These are phyloP conservation scores for Camelina sativa DNA, from an alignment of 345 rosid species.

Conservation along the genomic window DNA sequence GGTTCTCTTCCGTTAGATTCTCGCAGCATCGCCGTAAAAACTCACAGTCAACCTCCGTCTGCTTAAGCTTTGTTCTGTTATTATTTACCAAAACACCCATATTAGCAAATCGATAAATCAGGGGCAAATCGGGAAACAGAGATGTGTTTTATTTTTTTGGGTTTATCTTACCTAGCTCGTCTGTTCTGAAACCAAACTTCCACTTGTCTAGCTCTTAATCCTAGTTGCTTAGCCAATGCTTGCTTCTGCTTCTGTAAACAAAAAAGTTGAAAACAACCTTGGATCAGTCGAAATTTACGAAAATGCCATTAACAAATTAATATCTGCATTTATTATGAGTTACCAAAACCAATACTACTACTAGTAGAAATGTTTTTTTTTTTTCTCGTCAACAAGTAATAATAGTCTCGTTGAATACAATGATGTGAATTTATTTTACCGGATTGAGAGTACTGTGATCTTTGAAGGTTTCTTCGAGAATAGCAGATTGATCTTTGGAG, in stretches of 20 bases:
- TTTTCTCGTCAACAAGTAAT: background rate
- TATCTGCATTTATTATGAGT: conserved; percentile 19
- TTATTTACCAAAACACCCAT: conserved; percentile 26
- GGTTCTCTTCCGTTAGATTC: conserved; percentile 94
- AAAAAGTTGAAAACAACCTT: background rate
- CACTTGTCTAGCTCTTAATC: conserved; percentile 86
- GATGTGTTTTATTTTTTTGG: background rate
- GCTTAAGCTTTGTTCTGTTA: conserved; percentile 94
- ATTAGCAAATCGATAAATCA: background rate
- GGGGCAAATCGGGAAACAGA: background rate
- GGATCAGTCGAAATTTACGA: conserved; percentile 4
- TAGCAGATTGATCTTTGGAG: conserved; percentile 91
- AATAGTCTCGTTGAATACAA: background rate
- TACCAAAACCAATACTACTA: background rate
- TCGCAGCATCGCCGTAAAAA: conserved; percentile 93
- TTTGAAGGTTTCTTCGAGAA: conserved; percentile 92
- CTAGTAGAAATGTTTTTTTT: background rate
- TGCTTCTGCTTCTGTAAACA: conserved; percentile 76
- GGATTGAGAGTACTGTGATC: conserved; percentile 97
- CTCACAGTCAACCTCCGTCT: conserved; percentile 98
- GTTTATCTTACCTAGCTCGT: conserved; percentile 74
- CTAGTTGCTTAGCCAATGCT: conserved; percentile 87
- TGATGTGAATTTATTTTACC: conserved; percentile 40
- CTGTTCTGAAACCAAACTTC: conserved; percentile 99
- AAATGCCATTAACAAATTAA: background rate